These are phyloP conservation scores for Penicillium sp. DNA, from an alignment of 2,329 filamentous ascomycete species.

Conservation along the genomic window DNA sequence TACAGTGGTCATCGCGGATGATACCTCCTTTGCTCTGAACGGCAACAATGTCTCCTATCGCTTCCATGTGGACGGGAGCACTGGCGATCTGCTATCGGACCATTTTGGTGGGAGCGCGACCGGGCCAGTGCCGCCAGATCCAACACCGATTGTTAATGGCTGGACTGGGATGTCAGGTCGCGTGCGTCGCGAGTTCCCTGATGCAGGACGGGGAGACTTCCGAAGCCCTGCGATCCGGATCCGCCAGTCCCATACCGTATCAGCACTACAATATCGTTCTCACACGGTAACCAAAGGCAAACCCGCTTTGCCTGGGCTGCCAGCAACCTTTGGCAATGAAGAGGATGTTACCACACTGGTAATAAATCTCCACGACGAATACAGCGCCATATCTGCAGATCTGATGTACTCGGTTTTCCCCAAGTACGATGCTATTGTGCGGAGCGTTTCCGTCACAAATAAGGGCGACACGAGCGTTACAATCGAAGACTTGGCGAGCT, in stretches of 20 bases:
- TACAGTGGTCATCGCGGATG: conserved; percentile 56
- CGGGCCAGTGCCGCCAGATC: conserved; percentile 53
- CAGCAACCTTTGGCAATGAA: conserved; percentile 59
- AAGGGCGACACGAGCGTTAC: conserved; percentile 47
- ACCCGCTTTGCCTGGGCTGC: conserved; percentile 57
- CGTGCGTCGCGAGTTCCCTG: conserved; percentile 64
- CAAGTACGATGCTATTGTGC: conserved; percentile 60
- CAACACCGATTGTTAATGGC: conserved; percentile 44
- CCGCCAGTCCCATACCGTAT: conserved; percentile 60
- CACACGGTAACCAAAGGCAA: conserved; percentile 59
- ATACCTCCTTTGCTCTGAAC: conserved; percentile 59
- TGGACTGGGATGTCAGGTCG: conserved; percentile 58
- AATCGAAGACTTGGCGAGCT: conserved; percentile 60
- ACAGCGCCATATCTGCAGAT: conserved; percentile 59
- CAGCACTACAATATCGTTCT: conserved; percentile 59
- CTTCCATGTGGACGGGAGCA: conserved; percentile 61
- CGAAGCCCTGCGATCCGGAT: conserved; percentile 63
- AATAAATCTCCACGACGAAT: conserved; percentile 60
- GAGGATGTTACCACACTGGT: conserved; percentile 61
- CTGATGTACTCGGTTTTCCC: conserved; percentile 66
- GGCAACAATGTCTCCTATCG: conserved; percentile 61
- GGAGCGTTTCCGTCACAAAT: conserved; percentile 64
- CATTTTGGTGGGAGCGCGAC: conserved; percentile 61
- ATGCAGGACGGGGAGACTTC: conserved; percentile 65
- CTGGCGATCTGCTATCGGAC: conserved; percentile 60